Evolutionary conservation across 345 rosid genomes (phyloP), one percentile per base, ranked within the genome.

Genomic region (Stellera chamaejasme): DNA sequence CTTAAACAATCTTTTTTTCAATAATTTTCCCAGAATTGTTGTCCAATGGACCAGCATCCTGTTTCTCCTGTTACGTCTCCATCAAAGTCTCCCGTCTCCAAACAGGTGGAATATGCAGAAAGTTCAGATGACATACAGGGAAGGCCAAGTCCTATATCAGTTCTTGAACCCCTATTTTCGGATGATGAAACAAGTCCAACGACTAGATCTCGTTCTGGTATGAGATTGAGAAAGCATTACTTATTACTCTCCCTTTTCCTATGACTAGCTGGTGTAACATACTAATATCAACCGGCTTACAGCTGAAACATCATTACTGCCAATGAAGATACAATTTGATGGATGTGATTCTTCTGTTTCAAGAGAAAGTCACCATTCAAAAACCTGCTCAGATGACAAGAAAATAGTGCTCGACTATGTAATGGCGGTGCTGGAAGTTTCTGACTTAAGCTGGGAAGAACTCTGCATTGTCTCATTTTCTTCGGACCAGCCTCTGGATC

Each of bases 91-190:
- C 58, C 73, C 4, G 64, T 55, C 15, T 36, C 50, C 45, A 75
- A 55, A 65, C 74, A 70, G 67, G 67, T 63, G 19, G 81, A 79
- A 45, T 75, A 77, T 71, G 78, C 60, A 19, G 90, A 76, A 47
- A 61, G 63, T 56, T 61, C 68, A 42, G 50, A 58, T 42, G 88
- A 85, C 14, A 58, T 74, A 2, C 62, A 60, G 23, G 96, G 82
- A 28, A 83, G 80, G 43, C 82, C 82, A 62, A 92, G 95, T 77
- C 98, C 96, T 10, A 80, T 86, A 51, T 92, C 97, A 69, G 98
- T 92, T 60, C 89, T 88, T 63, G 98, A 92, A 68, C 82, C 83
- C 41, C 15, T 73, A 59, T 92, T 76, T 58, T 54, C 63, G 2
- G 97, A 84, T 60, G 91, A 84, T 62, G 95, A 83, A 41, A 48